Conservation (phyloP, 2,329 filamentous ascomycete genomes). For the Xylaria sp. region DNA sequence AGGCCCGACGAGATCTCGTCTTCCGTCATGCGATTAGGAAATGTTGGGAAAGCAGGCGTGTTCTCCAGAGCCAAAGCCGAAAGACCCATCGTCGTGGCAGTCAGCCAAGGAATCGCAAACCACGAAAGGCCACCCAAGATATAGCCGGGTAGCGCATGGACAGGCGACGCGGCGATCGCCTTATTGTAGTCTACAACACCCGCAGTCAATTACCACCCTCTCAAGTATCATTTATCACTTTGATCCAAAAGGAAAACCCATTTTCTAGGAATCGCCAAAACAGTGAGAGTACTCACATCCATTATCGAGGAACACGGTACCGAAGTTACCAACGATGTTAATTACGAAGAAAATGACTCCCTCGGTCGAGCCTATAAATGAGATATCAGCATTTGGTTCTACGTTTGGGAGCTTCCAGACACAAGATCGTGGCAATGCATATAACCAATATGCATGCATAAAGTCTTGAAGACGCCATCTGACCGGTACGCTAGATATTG, state of each 20-base stretch:
- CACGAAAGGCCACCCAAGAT: constrained; percentile 86
- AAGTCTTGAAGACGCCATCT: too few relatives aligned
- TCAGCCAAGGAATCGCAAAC: constrained; percentile 94
- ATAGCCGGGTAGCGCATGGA: constrained; percentile 88
- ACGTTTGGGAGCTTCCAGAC: background rate
- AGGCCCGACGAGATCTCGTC: constrained; percentile 84
- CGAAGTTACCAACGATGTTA: constrained; percentile 87
- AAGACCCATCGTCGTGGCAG: constrained; percentile 88
- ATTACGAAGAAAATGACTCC: constrained; percentile 93
- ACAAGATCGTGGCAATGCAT: too few relatives aligned
- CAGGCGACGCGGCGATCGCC: constrained; percentile 86
- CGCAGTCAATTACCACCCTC: too few relatives aligned
- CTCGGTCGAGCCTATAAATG: constrained; percentile 66
- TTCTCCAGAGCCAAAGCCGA: constrained; percentile 82
- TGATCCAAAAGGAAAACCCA: too few relatives aligned
- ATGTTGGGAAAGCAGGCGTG: constrained; percentile 77
- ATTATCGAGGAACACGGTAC: constrained; percentile 86
- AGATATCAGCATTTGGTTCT: constrained; percentile 16
- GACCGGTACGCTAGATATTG: background rate
- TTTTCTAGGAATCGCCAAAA: too few relatives aligned
- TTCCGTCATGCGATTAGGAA: constrained; percentile 75
- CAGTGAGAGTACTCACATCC: constrained; percentile 58
- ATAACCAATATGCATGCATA: background rate
- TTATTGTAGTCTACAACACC: constrained; percentile 77
- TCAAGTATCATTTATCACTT: too few relatives aligned